These are phyloP conservation scores for Glutinoglossum americanum DNA, from an alignment of 495 filamentous ascomycete genomes.

Conservation along the genomic window DNA sequence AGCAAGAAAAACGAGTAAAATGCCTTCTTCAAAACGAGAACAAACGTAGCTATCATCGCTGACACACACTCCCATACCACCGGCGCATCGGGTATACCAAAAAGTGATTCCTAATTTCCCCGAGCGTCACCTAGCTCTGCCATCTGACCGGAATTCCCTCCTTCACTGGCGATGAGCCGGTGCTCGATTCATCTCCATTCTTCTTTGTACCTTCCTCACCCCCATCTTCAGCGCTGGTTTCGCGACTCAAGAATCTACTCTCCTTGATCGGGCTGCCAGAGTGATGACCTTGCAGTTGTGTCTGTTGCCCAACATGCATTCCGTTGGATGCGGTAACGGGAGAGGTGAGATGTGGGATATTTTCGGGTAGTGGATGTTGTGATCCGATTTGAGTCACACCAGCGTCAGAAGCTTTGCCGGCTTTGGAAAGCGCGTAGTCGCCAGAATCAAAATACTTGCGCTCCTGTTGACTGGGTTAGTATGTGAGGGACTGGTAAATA, in stretches of 20 bases:
- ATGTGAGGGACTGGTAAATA: background rate
- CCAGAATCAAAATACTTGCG: conserved; percentile 92
- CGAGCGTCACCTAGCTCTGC: conserved; percentile 7
- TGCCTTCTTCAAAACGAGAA: background rate
- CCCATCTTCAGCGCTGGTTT: conserved; percentile 48
- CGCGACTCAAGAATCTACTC: conserved; percentile 57
- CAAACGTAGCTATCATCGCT: background rate
- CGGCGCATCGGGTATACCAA: background rate
- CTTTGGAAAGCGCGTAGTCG: conserved; percentile 80
- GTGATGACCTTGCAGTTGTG: conserved; percentile 21
- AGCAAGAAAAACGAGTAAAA: background rate
- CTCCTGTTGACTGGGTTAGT: conserved; percentile 29
- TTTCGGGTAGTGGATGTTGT: conserved; percentile 84
- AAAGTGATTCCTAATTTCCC: too few relatives aligned
- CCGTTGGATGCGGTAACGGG: conserved; percentile 23
- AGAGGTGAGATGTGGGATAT: conserved; percentile 82
- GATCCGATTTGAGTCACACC: conserved; percentile 85
- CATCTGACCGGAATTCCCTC: conserved; percentile 45
- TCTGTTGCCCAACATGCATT: conserved; percentile 17
- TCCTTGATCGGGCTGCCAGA: conserved; percentile 69
- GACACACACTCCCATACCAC: background rate
- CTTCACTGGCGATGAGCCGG: conserved; percentile 25
- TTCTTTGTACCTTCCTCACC: conserved; percentile 15
- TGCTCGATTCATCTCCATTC: conserved; percentile 10
- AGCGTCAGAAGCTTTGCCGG: conserved; percentile 85